A percentile compares a stretch with the other conserved stretches of the same genome.
Conservation (phyloP, 768 basidiomycete genomes). For the Boletus subcaerulescens region DNA sequence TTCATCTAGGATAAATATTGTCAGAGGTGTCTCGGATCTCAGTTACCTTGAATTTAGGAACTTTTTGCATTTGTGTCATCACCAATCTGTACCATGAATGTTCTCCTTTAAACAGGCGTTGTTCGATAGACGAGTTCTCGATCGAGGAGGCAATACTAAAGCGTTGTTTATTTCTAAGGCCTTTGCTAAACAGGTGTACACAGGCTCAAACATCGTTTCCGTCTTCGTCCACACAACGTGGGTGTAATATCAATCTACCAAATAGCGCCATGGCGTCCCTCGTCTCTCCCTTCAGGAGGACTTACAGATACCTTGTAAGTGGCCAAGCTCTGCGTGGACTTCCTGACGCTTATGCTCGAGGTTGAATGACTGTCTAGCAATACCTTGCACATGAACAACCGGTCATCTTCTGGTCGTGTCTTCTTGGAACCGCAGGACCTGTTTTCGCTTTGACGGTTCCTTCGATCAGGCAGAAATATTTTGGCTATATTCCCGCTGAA, state of each 20-base stretch:
- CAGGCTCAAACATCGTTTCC: slow-evolving; percentile 20
- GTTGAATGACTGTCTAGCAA: slow-evolving; percentile 53
- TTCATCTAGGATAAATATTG: neutral
- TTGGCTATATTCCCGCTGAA: slow-evolving; percentile 71
- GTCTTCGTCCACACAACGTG: slow-evolving; percentile 9
- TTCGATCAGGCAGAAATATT: slow-evolving; percentile 65
- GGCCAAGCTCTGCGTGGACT: no score
- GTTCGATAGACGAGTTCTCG: neutral
- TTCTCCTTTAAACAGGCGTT: neutral
- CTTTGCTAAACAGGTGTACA: slow-evolving; percentile 23
- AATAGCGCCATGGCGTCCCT: slow-evolving; percentile 27
- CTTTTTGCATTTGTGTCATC: neutral
- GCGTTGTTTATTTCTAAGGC: slow-evolving; percentile 24
- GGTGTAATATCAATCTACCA: neutral
- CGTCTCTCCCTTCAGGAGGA: slow-evolving; percentile 27
- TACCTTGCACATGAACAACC: slow-evolving; percentile 87
- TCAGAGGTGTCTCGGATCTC: neutral
- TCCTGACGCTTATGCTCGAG: neutral
- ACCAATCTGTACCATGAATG: neutral
- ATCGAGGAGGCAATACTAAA: no score
- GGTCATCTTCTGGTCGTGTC: slow-evolving; percentile 83
- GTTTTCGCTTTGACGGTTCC: slow-evolving; percentile 70
- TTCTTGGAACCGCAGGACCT: slow-evolving; percentile 74
- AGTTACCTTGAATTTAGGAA: neutral
- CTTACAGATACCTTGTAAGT: slow-evolving; percentile 31